Percentiles rank a stretch among this genome's conserved stretches.
phyloP scores from a whole-genome alignment of 352 stramenopile species.

The Globisporangium nodosum region DNA sequence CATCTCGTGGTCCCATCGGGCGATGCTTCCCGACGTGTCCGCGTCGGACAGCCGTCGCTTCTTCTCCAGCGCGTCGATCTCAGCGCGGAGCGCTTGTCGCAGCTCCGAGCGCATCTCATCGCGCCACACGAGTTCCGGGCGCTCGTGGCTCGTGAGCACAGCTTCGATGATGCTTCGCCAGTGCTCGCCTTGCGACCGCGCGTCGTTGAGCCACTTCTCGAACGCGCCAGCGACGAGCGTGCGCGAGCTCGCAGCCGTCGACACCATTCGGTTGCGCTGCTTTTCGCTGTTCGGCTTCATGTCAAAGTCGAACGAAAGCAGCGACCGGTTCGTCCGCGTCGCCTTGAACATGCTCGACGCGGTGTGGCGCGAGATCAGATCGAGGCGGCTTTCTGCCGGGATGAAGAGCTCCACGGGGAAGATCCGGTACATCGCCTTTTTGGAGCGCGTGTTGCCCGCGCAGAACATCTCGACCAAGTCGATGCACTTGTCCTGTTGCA shows the following conservation, averaged over 20 bases:
- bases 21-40: conserved; percentile 20
- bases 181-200: conserved; percentile 58
- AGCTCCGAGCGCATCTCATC: conserved; percentile 60
- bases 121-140: conserved; percentile 70
- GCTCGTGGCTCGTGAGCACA: conserved; percentile 50
- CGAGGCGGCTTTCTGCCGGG: conserved; percentile 38
- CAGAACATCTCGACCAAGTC: conserved; percentile 82
- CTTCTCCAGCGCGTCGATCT: conserved; percentile 53
- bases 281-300: conserved; percentile 34
- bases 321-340: conserved; percentile 36
- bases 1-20: conserved; percentile 75
- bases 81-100: conserved; percentile 35
- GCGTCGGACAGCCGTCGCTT: conserved; percentile 10
- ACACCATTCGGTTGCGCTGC: conserved; percentile 34
- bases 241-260: conserved; percentile 26
- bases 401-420: conserved; percentile 81
- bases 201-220: conserved; percentile 60
- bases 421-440: conserved; percentile 73
- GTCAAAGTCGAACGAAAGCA: conserved; percentile 69
- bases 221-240: conserved; percentile 40
- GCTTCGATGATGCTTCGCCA: conserved; percentile 69
- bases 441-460: conserved; percentile 69
- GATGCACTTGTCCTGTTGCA: conserved; percentile 43
- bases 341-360: conserved; percentile 33
- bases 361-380: conserved; percentile 58